These are phyloP conservation scores for Penstemon newberryi DNA, from an alignment of 257 asterid species.

Conservation along the genomic window DNA sequence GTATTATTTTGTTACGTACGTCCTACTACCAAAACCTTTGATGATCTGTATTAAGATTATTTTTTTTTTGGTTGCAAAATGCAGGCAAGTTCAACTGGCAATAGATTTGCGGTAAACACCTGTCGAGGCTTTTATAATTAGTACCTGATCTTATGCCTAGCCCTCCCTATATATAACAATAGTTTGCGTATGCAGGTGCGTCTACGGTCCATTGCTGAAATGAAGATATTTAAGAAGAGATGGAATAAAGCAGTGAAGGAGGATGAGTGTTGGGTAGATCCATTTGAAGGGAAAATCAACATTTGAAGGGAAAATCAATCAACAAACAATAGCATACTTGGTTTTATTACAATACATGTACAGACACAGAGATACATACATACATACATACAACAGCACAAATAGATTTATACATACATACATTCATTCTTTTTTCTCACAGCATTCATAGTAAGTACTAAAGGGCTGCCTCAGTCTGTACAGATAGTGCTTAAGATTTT, in stretches of 20 bases:
- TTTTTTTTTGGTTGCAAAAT: slow-evolving; percentile 2
- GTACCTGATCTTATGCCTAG: too few relatives aligned
- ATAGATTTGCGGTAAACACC: slow-evolving; percentile 58
- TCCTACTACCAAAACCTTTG: not conserved
- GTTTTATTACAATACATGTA: too few relatives aligned
- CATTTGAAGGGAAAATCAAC: slow-evolving; percentile 35
- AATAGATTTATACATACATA: too few relatives aligned
- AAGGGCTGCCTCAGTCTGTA: too few relatives aligned
- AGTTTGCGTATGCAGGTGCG: slow-evolving; percentile 50
- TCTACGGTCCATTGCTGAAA: slow-evolving; percentile 55
- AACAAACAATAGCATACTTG: too few relatives aligned
- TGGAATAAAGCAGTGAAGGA: slow-evolving; percentile 61
- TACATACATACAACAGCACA: too few relatives aligned
- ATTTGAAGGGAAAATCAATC: slow-evolving; percentile 12
- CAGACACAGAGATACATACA: too few relatives aligned
- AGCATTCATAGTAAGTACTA: too few relatives aligned
- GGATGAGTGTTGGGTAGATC: slow-evolving; percentile 79
- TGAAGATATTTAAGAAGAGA: slow-evolving; percentile 55
- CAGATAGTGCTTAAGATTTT: too few relatives aligned
- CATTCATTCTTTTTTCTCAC: too few relatives aligned
- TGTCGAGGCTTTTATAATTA: not conserved
- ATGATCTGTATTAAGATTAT: not conserved
- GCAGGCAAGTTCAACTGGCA: slow-evolving; percentile 46
- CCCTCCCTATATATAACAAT: not conserved
- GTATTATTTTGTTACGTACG: not conserved